Evolutionary conservation across 2,329 filamentous ascomycete species (phyloP).

Genomic region (Sclerotinia sclerotiorum): DNA sequence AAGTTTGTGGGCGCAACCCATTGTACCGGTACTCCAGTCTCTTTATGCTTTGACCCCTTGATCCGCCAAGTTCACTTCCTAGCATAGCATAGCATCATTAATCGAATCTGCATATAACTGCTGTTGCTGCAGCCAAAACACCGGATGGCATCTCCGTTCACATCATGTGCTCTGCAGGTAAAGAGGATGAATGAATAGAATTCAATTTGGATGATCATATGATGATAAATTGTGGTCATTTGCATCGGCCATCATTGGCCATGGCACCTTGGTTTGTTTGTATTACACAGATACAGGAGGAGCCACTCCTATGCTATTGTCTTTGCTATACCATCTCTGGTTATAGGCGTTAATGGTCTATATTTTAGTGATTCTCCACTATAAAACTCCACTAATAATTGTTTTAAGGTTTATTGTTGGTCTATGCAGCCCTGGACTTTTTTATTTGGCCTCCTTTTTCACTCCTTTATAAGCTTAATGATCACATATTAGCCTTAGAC

Average conservation of each 20-base stretch:
- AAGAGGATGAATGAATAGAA: neutral
- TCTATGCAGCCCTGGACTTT: neutral
- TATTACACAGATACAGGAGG: neutral
- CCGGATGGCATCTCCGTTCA: neutral
- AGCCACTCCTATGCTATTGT: neutral
- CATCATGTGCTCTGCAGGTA: neutral
- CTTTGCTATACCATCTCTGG: conserved; percentile 1
- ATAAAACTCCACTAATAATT: neutral
- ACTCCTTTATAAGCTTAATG: neutral
- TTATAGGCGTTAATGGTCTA: neutral
- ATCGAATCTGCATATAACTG: neutral
- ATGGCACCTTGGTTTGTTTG: neutral
- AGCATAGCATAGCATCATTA: neutral
- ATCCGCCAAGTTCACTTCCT: neutral
- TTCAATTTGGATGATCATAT: neutral
- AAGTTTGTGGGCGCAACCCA: no score
- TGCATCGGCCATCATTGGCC: neutral
- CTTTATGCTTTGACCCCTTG: neutral
- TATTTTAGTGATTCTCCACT: neutral
- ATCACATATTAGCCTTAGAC: neutral
- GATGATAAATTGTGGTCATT: neutral
- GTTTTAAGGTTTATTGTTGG: neutral
- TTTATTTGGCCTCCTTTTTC: neutral
- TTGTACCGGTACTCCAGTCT: neutral
- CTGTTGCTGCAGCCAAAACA: neutral